phyloP scores from a whole-genome alignment of 2,329 filamentous ascomycete species.

The Thermoascus crustaceus region DNA sequence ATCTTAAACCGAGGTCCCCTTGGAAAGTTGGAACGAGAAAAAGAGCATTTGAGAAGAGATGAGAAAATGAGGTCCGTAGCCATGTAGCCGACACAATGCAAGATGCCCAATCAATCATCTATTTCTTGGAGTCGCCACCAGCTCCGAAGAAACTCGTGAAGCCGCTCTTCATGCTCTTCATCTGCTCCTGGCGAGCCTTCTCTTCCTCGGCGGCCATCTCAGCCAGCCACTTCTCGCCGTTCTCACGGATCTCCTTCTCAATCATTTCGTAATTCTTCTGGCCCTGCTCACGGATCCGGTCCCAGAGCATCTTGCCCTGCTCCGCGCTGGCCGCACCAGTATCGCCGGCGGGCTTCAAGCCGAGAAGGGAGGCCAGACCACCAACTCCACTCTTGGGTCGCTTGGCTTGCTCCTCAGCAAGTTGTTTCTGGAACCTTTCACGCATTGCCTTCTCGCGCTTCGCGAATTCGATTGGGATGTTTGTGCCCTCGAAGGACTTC shows the following conservation, averaged over 20 bases:
- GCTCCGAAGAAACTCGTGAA: conserved; percentile 52
- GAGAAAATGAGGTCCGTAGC: not conserved
- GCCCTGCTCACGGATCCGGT: conserved; percentile 85
- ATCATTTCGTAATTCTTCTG: conserved; percentile 82
- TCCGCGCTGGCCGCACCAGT: conserved; percentile 67
- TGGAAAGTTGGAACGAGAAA: too few relatives aligned
- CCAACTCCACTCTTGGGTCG: conserved; percentile 54
- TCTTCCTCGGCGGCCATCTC: conserved; percentile 85
- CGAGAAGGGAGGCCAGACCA: conserved; percentile 62
- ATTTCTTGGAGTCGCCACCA: conserved; percentile 21
- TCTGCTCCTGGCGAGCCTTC: conserved; percentile 79
- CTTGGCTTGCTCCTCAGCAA: conserved; percentile 61
- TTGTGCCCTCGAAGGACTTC: conserved; percentile 78
- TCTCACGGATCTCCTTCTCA: conserved; percentile 84
- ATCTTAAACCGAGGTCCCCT: too few relatives aligned
- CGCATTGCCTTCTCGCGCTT: conserved; percentile 78
- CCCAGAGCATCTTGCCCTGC: conserved; percentile 94
- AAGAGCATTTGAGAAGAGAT: not conserved
- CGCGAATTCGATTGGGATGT: conserved; percentile 86
- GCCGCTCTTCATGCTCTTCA: conserved; percentile 83
- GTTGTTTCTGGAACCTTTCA: conserved; percentile 72
- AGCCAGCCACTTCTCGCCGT: conserved; percentile 91
- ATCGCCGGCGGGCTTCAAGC: conserved; percentile 61
- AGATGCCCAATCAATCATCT: too few relatives aligned
- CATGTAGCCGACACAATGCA: too few relatives aligned